Evolutionary conservation across 352 stramenopile species (phyloP).

Genomic region (Pythium scleroteichum): DNA sequence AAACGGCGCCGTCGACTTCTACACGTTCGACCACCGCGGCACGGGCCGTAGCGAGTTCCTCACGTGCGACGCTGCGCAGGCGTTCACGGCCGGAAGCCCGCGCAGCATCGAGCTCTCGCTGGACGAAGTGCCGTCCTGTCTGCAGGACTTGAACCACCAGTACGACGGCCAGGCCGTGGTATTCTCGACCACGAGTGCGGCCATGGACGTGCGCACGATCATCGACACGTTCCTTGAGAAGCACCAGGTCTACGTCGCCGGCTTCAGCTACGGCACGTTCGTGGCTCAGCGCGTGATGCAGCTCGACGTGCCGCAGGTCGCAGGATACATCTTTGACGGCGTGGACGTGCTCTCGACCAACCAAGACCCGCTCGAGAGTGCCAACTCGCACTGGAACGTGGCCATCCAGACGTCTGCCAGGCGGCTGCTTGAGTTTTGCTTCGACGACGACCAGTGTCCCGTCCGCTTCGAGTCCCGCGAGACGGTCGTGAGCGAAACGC

Average conservation of each 20-base stretch:
- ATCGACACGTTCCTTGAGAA: conserved; percentile 27
- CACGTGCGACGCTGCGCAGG: conserved; percentile 29
- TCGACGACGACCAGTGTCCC: conserved; percentile 12
- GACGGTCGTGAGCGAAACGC: conserved; percentile 16
- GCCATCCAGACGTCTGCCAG: conserved; percentile 3
- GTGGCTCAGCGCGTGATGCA: conserved; percentile 31
- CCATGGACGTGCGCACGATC: conserved; percentile 26
- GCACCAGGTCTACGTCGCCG: conserved; percentile 23
- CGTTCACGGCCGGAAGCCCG: conserved; percentile 21
- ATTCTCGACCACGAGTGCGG: conserved; percentile 25
- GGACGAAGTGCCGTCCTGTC: conserved; percentile 26
- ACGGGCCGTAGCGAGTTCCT: conserved; percentile 32
- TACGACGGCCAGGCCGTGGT: conserved; percentile 21
- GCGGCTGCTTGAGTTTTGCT: conserved; percentile 26
- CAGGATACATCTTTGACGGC: conserved; percentile 35
- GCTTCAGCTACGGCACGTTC: conserved; percentile 38
- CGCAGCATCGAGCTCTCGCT: conserved; percentile 12
- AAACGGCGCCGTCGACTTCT: conserved; percentile 26
- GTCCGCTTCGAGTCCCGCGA: conserved; percentile 20
- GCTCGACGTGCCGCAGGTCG: conserved; percentile 22
- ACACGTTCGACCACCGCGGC: conserved; percentile 39
- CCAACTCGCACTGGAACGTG: conserved; percentile 25
- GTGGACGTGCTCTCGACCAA: conserved; percentile 18
- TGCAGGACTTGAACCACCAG: conserved; percentile 31
- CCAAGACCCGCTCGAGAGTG: conserved; percentile 6